Base-by-base conservation (phyloP, 78 protist species). In the Andalucia godoyi region DNA sequence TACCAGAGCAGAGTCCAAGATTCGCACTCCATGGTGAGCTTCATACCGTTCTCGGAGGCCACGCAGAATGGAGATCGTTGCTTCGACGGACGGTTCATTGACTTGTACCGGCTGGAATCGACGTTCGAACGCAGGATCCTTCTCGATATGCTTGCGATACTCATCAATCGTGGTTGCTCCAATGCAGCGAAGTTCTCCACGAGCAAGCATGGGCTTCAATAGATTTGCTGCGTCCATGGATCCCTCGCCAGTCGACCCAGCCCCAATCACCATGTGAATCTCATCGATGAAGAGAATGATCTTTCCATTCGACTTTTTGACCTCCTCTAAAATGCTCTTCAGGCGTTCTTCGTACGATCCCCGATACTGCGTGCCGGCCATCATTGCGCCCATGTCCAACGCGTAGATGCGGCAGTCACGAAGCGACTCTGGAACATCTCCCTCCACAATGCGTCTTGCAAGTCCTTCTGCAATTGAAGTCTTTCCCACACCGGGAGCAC, bases 101-200 rank as follows among this genome's bases (percentile, higher is more conserved):
- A 95, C 97, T 43, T 38, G 38, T 3, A 90, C 94, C 30, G 42
- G 84, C 80, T 94, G 95, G 85, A 94, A 95, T 33, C 99, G 80
- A 1, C 99, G 81, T 64, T 83, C 98, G 30, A 95, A 85, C 17
- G 99, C 99, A 29, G 95, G 83, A 70, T 95, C 99, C 72, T 91
- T 89, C 79, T 94, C 99, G 38, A 97, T 76, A 68, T 94, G 61
- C 77, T 88, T 59, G 15, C 93, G 43, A 77, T 95, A 97, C 75
- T 97, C 99, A 23, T 77, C 86, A 27, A 82, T 58, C 3, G 99
- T 97, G 3, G 99, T 97, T 3, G 99, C 99, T 30, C 99, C 99
- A 33, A 95, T 88, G 38, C 33, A 17, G 12, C 92, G 83, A 23
- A 97, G 85, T 66, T 93, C 94, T 38, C 99, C 99, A 6, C 99